Conservation (phyloP, 148 eudicot species). For the Heliosperma pusillum region DNA sequence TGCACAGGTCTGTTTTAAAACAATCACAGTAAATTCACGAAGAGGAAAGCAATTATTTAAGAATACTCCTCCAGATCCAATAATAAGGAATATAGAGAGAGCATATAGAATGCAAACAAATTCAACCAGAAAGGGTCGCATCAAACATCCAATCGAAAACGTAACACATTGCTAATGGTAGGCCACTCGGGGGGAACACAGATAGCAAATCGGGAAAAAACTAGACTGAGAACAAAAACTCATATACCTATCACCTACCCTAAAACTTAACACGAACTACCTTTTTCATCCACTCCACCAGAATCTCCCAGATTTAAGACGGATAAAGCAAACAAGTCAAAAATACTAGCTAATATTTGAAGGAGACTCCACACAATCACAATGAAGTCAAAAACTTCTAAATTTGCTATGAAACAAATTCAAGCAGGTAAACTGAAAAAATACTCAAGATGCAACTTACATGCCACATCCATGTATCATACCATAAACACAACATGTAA, state of each 20-base stretch:
- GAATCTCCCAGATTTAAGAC: neutral
- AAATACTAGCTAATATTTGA: neutral
- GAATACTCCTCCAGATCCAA: too few species aligned
- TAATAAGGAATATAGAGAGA: neutral
- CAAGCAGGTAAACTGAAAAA: too few species aligned
- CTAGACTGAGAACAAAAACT: neutral
- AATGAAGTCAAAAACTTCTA: too few species aligned
- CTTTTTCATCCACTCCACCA: neutral
- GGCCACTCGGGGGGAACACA: neutral
- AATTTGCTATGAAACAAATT: too few species aligned
- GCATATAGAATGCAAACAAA: neutral
- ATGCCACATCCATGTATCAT: too few species aligned
- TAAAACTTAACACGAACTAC: neutral
- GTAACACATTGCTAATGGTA: neutral
- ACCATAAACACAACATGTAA: too few species aligned
- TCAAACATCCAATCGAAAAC: neutral
- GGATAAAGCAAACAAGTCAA: neutral
- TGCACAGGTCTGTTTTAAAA: too few species aligned
- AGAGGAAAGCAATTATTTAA: too few species aligned
- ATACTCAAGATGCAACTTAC: too few species aligned
- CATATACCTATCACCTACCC: neutral
- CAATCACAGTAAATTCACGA: too few species aligned
- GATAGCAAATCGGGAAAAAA: too few species aligned
- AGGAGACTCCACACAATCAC: neutral
- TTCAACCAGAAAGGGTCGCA: neutral